Conservation (phyloP, 805 yeast species). For the Starmerella davenportii region DNA sequence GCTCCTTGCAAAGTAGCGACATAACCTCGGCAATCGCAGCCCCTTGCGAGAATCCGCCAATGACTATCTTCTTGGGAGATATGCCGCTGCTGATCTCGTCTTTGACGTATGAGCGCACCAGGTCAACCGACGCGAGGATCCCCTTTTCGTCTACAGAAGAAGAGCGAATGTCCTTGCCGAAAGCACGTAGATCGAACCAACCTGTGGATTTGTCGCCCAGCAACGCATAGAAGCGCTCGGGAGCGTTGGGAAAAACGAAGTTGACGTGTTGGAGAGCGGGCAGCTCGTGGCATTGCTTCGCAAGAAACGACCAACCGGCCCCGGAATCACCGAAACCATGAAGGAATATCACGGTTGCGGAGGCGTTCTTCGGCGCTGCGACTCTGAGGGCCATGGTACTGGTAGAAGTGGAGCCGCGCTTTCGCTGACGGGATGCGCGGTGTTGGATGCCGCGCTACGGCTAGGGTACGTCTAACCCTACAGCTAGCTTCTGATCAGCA, state of each 20-base stretch:
- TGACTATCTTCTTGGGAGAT: conserved; percentile 37
- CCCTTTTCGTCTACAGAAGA: conserved; percentile 25
- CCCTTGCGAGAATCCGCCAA: conserved; percentile 96
- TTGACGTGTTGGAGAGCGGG: conserved; percentile 37
- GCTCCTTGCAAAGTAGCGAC: conserved; percentile 15
- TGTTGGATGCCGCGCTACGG: no score
- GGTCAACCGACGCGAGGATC: conserved; percentile 20
- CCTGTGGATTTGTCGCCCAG: conserved; percentile 43
- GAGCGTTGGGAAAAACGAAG: conserved; percentile 86
- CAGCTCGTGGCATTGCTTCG: conserved; percentile 34
- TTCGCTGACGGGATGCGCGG: no score
- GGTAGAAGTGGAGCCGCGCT: no score
- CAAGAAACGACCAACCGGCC: conserved; percentile 71
- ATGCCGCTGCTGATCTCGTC: conserved; percentile 23
- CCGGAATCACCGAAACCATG: conserved; percentile 93
- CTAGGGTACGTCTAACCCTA: no score
- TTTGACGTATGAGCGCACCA: conserved; percentile 20
- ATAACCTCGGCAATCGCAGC: conserved; percentile 48
- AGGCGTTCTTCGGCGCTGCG: conserved; percentile 28
- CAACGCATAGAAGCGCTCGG: conserved; percentile 46
- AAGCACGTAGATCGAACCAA: conserved; percentile 61
- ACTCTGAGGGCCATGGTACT: conserved; percentile 24
- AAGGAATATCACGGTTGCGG: conserved; percentile 53
- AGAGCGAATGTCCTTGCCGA: conserved; percentile 12
- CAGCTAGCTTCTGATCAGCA: no score